Percentiles rank a stretch among this genome's conserved stretches.
Evolutionary conservation across 2,329 filamentous ascomycete genomes (phyloP).

Genomic region (Pseudogymnoascus sp.): DNA sequence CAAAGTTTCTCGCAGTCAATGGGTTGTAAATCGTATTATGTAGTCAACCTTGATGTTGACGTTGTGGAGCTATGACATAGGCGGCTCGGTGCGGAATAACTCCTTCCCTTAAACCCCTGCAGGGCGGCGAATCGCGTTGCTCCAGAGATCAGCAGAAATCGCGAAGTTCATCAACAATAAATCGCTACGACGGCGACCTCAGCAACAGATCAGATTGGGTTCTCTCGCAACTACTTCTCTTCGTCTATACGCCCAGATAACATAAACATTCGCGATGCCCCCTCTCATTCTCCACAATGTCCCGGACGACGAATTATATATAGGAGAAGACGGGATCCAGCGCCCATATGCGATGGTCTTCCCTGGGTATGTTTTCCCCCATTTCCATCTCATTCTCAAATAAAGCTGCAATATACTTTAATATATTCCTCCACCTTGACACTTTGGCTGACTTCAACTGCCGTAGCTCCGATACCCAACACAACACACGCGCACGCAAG

Average conservation of each 20-base stretch:
- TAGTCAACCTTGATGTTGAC: background rate
- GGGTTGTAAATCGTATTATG: background rate
- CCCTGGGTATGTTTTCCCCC: constrained; percentile 44
- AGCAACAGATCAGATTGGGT: background rate
- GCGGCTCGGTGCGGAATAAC: constrained; percentile 9
- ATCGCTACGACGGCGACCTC: constrained; percentile 1
- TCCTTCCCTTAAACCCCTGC: constrained; percentile 5
- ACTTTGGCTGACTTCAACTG: background rate
- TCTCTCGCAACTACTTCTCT: background rate
- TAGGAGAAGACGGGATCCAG: constrained; percentile 58
- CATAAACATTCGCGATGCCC: constrained; percentile 40
- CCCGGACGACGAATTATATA: constrained; percentile 59
- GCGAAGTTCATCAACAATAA: constrained; percentile 10
- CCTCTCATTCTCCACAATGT: constrained; percentile 63
- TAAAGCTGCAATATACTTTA: too few relatives aligned
- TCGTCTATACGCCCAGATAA: background rate
- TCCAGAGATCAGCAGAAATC: constrained; percentile 10
- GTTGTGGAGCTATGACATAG: constrained; percentile 10
- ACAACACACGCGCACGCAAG: constrained; percentile 40
- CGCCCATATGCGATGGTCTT: constrained; percentile 61
- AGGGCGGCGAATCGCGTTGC: background rate
- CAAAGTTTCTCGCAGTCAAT: background rate
- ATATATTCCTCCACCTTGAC: background rate
- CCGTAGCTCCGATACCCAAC: background rate
- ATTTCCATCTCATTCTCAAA: background rate